Percentiles rank a stretch among this genome's conserved stretches.
These are phyloP conservation scores for Fusarium subtropicale DNA, from an alignment of 2,329 filamentous ascomycete genomes.

Conservation along the genomic window DNA sequence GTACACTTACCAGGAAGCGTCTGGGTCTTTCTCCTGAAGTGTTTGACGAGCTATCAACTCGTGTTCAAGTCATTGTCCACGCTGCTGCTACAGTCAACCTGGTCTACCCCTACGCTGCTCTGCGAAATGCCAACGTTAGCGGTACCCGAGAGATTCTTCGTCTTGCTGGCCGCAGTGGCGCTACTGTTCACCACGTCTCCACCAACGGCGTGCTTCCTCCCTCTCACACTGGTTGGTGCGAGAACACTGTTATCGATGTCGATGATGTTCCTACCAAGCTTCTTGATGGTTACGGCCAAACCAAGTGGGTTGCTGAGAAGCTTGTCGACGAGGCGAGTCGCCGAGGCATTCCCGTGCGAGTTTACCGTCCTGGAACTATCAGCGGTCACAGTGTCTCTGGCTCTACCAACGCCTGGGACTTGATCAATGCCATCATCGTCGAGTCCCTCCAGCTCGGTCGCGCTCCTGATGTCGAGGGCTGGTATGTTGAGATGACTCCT, in stretches of 20 bases:
- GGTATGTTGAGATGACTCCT: constrained; percentile 86
- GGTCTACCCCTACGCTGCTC: constrained; percentile 82
- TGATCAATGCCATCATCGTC: constrained; percentile 79
- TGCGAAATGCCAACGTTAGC: constrained; percentile 80
- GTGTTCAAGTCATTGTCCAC: constrained; percentile 80
- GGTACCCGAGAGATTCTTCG: constrained; percentile 82
- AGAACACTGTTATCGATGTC: constrained; percentile 74
- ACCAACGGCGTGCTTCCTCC: constrained; percentile 83
- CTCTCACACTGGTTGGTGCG: constrained; percentile 76
- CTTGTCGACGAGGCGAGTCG: constrained; percentile 76
- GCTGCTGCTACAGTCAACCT: constrained; percentile 83
- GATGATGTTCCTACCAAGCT: constrained; percentile 77
- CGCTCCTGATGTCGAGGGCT: constrained; percentile 76
- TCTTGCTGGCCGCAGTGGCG: constrained; percentile 73
- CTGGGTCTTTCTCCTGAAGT: constrained; percentile 74
- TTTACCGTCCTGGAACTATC: constrained; percentile 81
- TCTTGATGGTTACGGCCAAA: constrained; percentile 80
- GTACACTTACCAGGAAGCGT: constrained; percentile 75
- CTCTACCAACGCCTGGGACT: constrained; percentile 81
- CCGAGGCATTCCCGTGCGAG: constrained; percentile 75
- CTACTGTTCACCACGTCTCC: constrained; percentile 81
- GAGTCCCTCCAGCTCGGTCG: constrained; percentile 80
- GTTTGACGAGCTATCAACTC: constrained; percentile 73
- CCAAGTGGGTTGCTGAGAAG: constrained; percentile 84
- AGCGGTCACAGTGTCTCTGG: constrained; percentile 81